These are phyloP conservation scores for Saxophila tyrrhenica DNA, from an alignment of 495 filamentous ascomycete genomes.

Conservation along the genomic window DNA sequence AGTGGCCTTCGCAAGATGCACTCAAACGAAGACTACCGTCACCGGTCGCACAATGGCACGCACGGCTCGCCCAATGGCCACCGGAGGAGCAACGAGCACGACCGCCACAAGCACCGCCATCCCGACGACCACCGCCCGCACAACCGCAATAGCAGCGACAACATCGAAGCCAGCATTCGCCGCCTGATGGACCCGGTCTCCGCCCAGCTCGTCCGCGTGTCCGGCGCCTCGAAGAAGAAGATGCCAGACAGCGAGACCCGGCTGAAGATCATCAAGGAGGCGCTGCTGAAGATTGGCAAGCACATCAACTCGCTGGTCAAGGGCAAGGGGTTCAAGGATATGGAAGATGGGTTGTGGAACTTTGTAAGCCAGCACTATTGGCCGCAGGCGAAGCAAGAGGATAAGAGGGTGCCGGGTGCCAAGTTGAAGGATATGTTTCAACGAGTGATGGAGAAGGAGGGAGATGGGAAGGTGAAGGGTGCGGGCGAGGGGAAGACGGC, in stretches of 20 bases:
- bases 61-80: slow-evolving; percentile 43
- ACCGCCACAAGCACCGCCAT: slow-evolving; percentile 22
- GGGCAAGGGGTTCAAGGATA: slow-evolving; percentile 25
- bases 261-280: slow-evolving; percentile 41
- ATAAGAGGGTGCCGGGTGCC: slow-evolving; percentile 23
- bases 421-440: slow-evolving; percentile 39
- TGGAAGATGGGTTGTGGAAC: slow-evolving; percentile 20
- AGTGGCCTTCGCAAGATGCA: slow-evolving; percentile 7
- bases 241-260: slow-evolving; percentile 49
- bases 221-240: slow-evolving; percentile 51
- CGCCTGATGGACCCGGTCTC: slow-evolving; percentile 49
- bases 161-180: slow-evolving; percentile 42
- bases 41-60: slow-evolving; percentile 11
- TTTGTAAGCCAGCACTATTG: slow-evolving; percentile 29
- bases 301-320: slow-evolving; percentile 35
- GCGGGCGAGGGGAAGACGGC: neutral
- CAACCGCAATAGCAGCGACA: slow-evolving; percentile 12
- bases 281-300: slow-evolving; percentile 40
- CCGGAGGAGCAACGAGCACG: slow-evolving; percentile 29
- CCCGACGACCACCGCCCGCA: slow-evolving; percentile 25
- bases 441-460: slow-evolving; percentile 24
- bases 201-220: slow-evolving; percentile 46
- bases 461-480: neutral
- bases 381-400: slow-evolving; percentile 25
- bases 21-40: neutral